A percentile compares a stretch with the other conserved stretches of the same genome.
Conservation (phyloP, 2,329 filamentous ascomycete genomes). For the Penicillium occitanis region DNA sequence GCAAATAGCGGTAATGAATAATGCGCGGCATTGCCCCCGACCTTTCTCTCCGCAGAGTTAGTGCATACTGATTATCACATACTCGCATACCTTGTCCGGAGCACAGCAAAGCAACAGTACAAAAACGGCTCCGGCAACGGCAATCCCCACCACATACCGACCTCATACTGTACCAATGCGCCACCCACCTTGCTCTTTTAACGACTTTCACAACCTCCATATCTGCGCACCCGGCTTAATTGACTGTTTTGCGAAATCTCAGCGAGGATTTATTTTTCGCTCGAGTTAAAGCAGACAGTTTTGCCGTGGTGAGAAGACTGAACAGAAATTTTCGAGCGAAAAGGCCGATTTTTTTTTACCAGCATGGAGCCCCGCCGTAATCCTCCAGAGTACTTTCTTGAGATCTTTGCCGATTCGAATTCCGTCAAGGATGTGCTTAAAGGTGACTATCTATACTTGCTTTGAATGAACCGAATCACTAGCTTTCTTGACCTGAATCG, state of each 20-base stretch:
- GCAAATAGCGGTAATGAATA: background rate
- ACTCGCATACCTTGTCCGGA: background rate
- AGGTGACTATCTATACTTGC: slow-evolving; percentile 54
- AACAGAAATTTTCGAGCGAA: background rate
- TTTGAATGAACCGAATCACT: too few relatives aligned
- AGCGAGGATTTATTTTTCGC: slow-evolving; percentile 23
- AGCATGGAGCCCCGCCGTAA: slow-evolving; percentile 62
- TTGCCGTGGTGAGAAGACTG: slow-evolving; percentile 1
- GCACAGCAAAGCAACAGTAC: background rate
- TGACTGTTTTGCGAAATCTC: slow-evolving; percentile 20
- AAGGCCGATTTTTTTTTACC: background rate
- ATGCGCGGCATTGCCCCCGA: background rate
- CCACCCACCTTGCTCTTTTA: slow-evolving; percentile 6
- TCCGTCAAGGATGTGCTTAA: slow-evolving; percentile 91
- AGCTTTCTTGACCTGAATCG: too few relatives aligned
- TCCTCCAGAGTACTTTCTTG: slow-evolving; percentile 86
- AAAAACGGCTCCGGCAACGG: background rate
- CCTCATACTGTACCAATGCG: slow-evolving; percentile 9
- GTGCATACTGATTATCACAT: background rate
- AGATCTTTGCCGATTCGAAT: slow-evolving; percentile 86
- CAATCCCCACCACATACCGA: slow-evolving; percentile 11
- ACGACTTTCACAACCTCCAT: slow-evolving; percentile 1
- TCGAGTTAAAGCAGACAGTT: slow-evolving; percentile 12
- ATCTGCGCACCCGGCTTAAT: slow-evolving; percentile 23
- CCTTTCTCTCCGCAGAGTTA: background rate